A percentile compares a stretch with the other conserved stretches of the same genome.
phyloP scores from a whole-genome alignment of 1,139 yeast genomes.

The Saccharomycopsis phalli region DNA sequence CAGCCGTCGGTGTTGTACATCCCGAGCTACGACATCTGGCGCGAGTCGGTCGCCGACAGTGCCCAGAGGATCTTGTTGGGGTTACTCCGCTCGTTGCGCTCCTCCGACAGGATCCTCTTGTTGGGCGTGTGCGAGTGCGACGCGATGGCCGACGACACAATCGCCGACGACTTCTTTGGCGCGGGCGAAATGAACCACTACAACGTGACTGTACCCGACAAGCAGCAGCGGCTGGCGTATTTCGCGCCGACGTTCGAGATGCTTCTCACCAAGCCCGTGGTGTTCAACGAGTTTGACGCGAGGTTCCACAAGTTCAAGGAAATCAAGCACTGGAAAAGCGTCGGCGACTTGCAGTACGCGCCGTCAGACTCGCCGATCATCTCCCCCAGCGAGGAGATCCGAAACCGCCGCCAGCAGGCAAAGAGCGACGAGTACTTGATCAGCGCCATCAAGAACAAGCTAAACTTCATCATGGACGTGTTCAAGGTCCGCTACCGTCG shows the following conservation, averaged over 20 bases:
- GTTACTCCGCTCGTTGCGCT: constrained; percentile 55
- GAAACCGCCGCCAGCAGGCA: constrained; percentile 24
- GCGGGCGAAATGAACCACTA: constrained; percentile 23
- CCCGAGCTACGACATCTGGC: constrained; percentile 80
- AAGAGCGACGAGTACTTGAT: constrained; percentile 64
- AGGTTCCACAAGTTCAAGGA: constrained; percentile 22
- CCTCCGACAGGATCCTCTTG: constrained; percentile 69
- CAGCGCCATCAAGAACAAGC: constrained; percentile 73
- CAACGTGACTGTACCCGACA: constrained; percentile 27
- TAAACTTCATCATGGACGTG: constrained; percentile 83
- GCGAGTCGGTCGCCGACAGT: constrained; percentile 53
- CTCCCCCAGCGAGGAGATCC: constrained; percentile 11
- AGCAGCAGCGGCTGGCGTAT: constrained; percentile 40
- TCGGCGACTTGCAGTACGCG: constrained; percentile 35
- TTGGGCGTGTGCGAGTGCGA: constrained; percentile 64
- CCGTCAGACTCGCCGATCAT: neutral
- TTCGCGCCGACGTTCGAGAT: constrained; percentile 51
- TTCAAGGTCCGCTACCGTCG: constrained; percentile 81
- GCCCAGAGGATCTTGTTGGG: constrained; percentile 68
- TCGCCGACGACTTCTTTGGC: too few relatives aligned
- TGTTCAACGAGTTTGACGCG: constrained; percentile 11
- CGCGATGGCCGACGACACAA: constrained; percentile 22
- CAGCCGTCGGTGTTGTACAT: constrained; percentile 81
- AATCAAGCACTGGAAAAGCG: constrained; percentile 42
- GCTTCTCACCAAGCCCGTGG: constrained; percentile 54